Conservation (phyloP, 805 yeast species). For the Wickerhamomyces rabaulensis region DNA sequence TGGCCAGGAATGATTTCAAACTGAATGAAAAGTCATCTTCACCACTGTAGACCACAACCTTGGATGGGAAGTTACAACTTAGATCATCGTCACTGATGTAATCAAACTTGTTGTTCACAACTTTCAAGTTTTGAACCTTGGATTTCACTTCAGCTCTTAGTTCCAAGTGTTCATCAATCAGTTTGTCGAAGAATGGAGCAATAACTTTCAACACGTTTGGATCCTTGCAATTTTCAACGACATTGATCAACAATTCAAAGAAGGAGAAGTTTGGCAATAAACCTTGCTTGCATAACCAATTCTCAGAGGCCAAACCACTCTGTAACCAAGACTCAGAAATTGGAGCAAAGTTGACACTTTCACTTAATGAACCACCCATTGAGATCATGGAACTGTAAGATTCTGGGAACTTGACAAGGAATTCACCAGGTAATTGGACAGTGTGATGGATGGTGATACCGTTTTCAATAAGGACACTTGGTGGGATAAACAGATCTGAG, state of each 20-base stretch:
- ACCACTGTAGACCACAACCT: constrained; percentile 34
- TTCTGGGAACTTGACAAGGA: constrained; percentile 52
- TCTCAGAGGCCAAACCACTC: constrained; percentile 41
- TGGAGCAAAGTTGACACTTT: constrained; percentile 54
- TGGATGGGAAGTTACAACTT: constrained; percentile 48
- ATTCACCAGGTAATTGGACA: constrained; percentile 59
- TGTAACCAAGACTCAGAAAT: constrained; percentile 42
- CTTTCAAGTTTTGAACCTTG: constrained; percentile 27
- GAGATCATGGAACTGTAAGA: constrained; percentile 47
- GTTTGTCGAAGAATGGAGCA: constrained; percentile 27
- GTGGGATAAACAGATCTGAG: constrained; percentile 45
- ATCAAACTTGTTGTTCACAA: constrained; percentile 33
- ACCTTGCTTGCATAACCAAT: constrained; percentile 44
- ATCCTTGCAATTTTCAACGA: constrained; percentile 38
- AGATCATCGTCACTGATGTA: constrained; percentile 51
- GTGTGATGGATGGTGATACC: constrained; percentile 45
- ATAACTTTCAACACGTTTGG: constrained; percentile 30
- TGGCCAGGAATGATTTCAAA: constrained; percentile 26
- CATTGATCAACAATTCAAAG: constrained; percentile 41
- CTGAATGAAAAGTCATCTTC: constrained; percentile 30
- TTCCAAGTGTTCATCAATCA: constrained; percentile 39
- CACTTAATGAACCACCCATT: constrained; percentile 51
- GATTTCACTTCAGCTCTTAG: constrained; percentile 34
- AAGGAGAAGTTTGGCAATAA: constrained; percentile 49
- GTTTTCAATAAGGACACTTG: constrained; percentile 37